Evolutionary conservation across 2,329 filamentous ascomycete genomes (phyloP).

Genomic region (Lecanosticta acicola): DNA sequence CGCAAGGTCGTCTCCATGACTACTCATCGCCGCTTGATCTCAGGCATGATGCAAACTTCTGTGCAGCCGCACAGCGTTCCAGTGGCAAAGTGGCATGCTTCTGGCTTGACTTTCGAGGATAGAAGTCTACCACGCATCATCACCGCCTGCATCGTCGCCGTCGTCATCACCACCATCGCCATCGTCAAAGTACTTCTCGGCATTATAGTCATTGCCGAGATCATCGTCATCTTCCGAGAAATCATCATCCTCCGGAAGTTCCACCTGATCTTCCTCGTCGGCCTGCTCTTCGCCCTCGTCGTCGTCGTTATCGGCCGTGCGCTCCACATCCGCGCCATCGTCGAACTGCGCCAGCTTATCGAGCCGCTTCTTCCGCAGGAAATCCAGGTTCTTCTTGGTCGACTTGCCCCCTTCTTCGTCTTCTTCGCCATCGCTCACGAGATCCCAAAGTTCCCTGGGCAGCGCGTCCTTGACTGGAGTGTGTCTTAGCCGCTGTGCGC

Average conservation of each 20-base stretch:
- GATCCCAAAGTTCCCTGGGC: constrained; percentile 44
- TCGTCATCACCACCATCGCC: constrained; percentile 42
- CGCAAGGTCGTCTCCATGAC: too few species aligned
- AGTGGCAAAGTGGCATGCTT: too few species aligned
- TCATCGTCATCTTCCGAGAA: constrained; percentile 57
- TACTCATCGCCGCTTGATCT: too few species aligned
- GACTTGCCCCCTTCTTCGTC: constrained; percentile 9
- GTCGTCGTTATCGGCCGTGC: constrained; percentile 10
- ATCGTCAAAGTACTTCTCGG: constrained; percentile 43
- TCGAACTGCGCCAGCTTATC: constrained; percentile 24
- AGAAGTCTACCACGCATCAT: constrained; percentile 20
- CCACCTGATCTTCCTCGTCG: constrained; percentile 43
- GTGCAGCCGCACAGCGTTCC: too few species aligned
- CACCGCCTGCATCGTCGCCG: constrained; percentile 19
- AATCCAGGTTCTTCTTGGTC: constrained; percentile 18
- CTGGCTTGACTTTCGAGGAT: too few species aligned
- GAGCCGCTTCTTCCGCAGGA: constrained; percentile 21
- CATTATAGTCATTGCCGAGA: constrained; percentile 52
- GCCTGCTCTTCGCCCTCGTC: constrained; percentile 54
- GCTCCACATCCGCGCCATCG: constrained; percentile 15
- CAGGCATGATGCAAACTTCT: too few species aligned
- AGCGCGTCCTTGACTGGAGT: constrained; percentile 45
- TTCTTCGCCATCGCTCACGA: constrained; percentile 28
- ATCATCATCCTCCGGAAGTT: constrained; percentile 32
- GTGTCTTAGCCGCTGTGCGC: not conserved